Conservation (phyloP, 345 rosid genomes). For the Murraya koenigii region DNA sequence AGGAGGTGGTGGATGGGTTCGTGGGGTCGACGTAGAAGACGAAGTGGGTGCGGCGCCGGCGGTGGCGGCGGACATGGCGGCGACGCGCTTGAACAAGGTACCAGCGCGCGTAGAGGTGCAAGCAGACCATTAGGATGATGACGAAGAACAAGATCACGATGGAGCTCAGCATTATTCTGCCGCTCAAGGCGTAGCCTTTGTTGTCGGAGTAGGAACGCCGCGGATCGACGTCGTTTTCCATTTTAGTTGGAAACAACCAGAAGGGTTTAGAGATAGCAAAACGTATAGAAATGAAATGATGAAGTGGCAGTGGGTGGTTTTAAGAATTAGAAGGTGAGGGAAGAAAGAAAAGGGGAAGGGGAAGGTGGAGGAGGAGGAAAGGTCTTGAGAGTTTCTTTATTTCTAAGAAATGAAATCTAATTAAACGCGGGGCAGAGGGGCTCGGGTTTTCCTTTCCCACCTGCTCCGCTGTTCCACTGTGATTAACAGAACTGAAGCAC, state of each 20-base stretch:
- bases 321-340: background rate
- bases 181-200: constrained; percentile 51
- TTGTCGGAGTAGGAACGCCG: background rate
- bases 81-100: constrained; percentile 62
- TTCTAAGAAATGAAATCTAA: background rate
- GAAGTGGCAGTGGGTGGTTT: background rate
- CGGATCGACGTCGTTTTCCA: background rate
- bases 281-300: background rate
- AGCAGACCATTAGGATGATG: constrained; percentile 53
- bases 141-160: constrained; percentile 70
- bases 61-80: constrained; percentile 43
- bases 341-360: background rate
- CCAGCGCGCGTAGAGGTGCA: constrained; percentile 96
- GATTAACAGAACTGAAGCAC: constrained; percentile 31
- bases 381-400: constrained; percentile 35
- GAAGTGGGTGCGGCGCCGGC: constrained; percentile 42
- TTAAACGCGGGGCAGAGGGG: background rate
- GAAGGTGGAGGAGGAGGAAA: too few relatives aligned
- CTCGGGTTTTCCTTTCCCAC: background rate
- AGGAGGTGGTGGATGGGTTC: constrained; percentile 13
- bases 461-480: background rate
- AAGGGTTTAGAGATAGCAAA: background rate
- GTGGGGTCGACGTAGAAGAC: constrained; percentile 51
- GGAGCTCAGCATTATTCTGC: constrained; percentile 68
- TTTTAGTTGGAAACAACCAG: background rate